Conservation (phyloP, 768 basidiomycete genomes). For the Lactarius deliciosus region DNA sequence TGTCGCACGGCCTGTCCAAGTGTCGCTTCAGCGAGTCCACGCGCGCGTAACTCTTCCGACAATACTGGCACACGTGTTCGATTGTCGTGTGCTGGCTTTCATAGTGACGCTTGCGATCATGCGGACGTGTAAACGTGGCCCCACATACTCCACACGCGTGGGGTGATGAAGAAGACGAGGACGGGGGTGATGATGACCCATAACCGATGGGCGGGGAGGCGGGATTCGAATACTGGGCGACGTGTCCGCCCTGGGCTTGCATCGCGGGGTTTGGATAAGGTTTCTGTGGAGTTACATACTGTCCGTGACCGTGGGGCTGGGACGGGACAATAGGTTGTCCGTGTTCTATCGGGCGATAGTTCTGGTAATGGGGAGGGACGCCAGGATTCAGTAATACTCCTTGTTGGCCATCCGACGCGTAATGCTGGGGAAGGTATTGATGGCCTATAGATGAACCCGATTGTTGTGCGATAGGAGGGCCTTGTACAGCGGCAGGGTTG, state of each 20-base stretch:
- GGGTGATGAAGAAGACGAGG: conserved; percentile 53
- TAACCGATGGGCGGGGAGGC: conserved; percentile 28
- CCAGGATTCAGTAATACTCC: conserved; percentile 23
- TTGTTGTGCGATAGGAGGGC: conserved; percentile 23
- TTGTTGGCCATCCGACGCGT: conserved; percentile 14
- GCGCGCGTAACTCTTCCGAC: conserved; percentile 78
- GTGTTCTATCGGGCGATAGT: conserved; percentile 26
- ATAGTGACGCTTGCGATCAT: conserved; percentile 79
- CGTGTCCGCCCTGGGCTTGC: conserved; percentile 17
- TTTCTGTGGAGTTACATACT: conserved; percentile 12
- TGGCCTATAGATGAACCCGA: conserved; percentile 18
- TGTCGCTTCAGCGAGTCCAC: conserved; percentile 80
- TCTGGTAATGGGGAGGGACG: conserved; percentile 26
- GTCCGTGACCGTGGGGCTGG: conserved; percentile 14
- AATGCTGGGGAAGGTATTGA: conserved; percentile 21
- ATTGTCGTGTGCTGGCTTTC: conserved; percentile 72
- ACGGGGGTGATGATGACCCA: conserved; percentile 32
- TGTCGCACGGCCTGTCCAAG: conserved; percentile 77
- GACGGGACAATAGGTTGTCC: conserved; percentile 29
- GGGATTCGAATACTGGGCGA: conserved; percentile 28
- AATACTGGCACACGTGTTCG: conserved; percentile 68
- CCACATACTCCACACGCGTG: conserved; percentile 73
- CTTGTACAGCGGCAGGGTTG: background rate
- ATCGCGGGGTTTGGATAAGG: conserved; percentile 23
- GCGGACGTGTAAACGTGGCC: conserved; percentile 76